Evolutionary conservation across 2,329 filamentous ascomycete species (phyloP), one percentile per base, ranked within the genome.

Genomic region (Colletotrichum sp.): DNA sequence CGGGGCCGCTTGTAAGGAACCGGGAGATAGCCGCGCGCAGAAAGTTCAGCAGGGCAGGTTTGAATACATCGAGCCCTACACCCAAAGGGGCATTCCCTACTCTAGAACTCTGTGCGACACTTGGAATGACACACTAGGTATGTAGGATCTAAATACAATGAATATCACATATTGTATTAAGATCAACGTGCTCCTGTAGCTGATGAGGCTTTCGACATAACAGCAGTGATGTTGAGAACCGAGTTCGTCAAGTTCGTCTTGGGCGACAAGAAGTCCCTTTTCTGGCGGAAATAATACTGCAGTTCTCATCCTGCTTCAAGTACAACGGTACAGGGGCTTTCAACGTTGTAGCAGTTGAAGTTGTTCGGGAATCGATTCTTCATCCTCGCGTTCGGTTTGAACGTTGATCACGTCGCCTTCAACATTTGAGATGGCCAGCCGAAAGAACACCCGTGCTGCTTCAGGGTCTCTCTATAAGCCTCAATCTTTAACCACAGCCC

Each of bases 321-420:
- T 7, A 52, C n/a, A 4, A 21, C 3, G 3, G 5, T n/a, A 52
- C 7, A 13, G 10, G n/a, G 2, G 0, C n/a, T 5, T 5, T 13
- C 44, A 0, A 52, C n/a, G 7, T 49, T 52, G 44, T 3, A 52
- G 44, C 6, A 13, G 44, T 21, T 52, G 44, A 52, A 21, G 1
- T 49, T 13, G 44, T 7, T 21, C n/a, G 12, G 32, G 32, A 32
- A 21, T 52, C 2, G 7, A 8, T 7, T 36, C 36, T 16, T 16
- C 15, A 0, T 8, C 36, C 7, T 39, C 36, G 44, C 44, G n/a
- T 21, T 52, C 44, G 44, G 10, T 21, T 52, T 13, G 44, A 24
- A 13, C 1, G 44, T 52, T 13, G 18, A n/a, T 32, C 30, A 32
- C 30, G 10, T 32, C 9, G 30, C 30, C 9, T 0, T 32, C 30